Evolutionary conservation across 495 filamentous ascomycete species (phyloP), one percentile per base, ranked within the genome.

Genomic region (Letharia columbiana): DNA sequence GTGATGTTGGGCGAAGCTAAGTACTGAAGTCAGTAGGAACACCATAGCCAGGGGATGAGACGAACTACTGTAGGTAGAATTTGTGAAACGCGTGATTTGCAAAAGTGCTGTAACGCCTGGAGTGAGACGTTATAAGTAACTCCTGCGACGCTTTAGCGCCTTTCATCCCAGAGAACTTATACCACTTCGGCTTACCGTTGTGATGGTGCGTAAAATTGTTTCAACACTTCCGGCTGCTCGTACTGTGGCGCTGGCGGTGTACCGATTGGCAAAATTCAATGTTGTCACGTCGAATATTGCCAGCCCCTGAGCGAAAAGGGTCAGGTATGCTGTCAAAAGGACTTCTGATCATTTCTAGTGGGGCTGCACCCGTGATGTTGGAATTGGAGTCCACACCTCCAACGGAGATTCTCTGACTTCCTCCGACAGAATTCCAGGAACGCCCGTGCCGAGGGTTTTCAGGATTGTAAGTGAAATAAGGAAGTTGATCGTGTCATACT

Each of bases 381-480:
- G 4, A 35, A 33, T 57, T 62, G 12, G 52, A n/a, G 18, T 68
- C 69, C 33, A 28, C 18, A 5, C 70, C 70, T 11, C 70, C 68
- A 13, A 68, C 57, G 3, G 9, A 39, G 12, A 72, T n/a, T 4
- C 70, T 68, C 39, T 72, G 66, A 18, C 70, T 66, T 0, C 65
- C 64, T 9, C 65, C 68, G 0, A 70, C 69, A 3, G 39, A n/a
- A 15, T 69, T 52, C 18, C 69, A 71, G 11, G 57, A 61, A 20
- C 65, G 49, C 18, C 18, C 52, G 2, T 47, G 2, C 4, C 64
- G 56, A 23, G 66, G 59, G 33, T 50, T 52, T 20, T 52, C 2
- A 12, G 69, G 58, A 18, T 11, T 18, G 31, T 68, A 66, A 13
- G 80, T 5, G 81, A 64, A 50, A 75, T 77, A n/a, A 81, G 72